Evolutionary conservation across 2,329 filamentous ascomycete genomes (phyloP).

Genomic region (Chaetomium sp.): DNA sequence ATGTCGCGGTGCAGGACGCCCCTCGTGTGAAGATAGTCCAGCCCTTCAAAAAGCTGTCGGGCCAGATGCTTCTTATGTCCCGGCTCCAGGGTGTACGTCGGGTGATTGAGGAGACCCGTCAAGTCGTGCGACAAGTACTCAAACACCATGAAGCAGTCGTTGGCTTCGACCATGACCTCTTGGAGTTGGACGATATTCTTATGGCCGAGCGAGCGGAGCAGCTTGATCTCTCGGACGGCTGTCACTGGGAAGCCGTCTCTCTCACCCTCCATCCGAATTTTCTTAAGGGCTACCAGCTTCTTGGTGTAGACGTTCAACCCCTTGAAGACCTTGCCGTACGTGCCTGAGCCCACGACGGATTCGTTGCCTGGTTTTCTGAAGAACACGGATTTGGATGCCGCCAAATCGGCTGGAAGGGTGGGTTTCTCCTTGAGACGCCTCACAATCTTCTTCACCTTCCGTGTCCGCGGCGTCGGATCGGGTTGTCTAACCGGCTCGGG

Average conservation of each 20-base stretch:
- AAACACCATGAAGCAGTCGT: conserved; percentile 99
- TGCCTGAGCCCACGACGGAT: conserved; percentile 92
- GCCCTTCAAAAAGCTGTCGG: conserved; percentile 87
- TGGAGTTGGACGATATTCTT: conserved; percentile 79
- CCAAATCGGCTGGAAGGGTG: conserved; percentile 69
- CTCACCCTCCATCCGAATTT: conserved; percentile 92
- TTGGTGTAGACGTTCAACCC: conserved; percentile 91
- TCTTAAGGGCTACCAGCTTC: conserved; percentile 80
- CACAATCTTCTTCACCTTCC: conserved; percentile 68
- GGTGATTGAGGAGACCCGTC: conserved; percentile 92
- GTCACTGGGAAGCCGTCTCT: conserved; percentile 89
- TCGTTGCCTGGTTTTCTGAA: conserved; percentile 96
- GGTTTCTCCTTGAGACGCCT: conserved; percentile 73
- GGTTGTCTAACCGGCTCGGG: conserved; percentile 40
- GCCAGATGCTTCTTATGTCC: conserved; percentile 92
- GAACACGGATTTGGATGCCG: conserved; percentile 84
- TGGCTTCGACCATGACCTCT: conserved; percentile 97
- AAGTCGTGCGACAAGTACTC: conserved; percentile 97
- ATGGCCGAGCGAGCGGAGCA: conserved; percentile 84
- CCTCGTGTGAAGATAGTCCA: conserved; percentile 89
- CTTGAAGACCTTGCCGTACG: conserved; percentile 95
- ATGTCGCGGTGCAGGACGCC: conserved; percentile 98
- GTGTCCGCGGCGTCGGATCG: conserved; percentile 52
- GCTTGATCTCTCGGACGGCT: conserved; percentile 86
- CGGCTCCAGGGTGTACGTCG: conserved; percentile 79